A percentile compares a stretch with the other conserved stretches of the same genome.
Evolutionary conservation across 1,284 basidiomycete genomes (phyloP).

Genomic region (Lentinula novae-zelandiae): DNA sequence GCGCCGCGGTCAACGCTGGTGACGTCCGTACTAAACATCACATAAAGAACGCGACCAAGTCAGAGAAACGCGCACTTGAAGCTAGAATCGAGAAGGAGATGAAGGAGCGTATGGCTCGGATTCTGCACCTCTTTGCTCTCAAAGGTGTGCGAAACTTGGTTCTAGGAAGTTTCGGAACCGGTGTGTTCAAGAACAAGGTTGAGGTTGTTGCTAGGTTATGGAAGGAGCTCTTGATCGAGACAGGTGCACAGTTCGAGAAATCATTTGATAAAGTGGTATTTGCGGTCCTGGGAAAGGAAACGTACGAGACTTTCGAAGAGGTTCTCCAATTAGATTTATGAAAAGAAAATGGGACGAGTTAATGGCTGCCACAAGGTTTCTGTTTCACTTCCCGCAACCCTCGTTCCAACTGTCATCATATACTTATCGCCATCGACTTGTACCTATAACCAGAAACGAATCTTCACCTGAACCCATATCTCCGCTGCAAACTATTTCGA

Average conservation of each 20-base stretch:
- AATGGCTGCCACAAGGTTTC: background rate
- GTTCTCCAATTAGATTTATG: conserved; percentile 24
- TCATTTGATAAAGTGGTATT: conserved; percentile 64
- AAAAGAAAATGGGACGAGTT: background rate
- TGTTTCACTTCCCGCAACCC: background rate
- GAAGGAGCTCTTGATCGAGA: conserved; percentile 48
- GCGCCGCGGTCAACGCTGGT: conserved; percentile 67
- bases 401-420: background rate
- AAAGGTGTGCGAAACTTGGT: conserved; percentile 55
- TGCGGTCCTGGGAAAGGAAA: conserved; percentile 53
- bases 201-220: conserved; percentile 52
- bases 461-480: background rate
- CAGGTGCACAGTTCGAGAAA: conserved; percentile 40
- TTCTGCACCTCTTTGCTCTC: conserved; percentile 61
- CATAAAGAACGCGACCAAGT: conserved; percentile 4
- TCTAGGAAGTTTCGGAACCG: conserved; percentile 71
- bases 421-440: background rate
- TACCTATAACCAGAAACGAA: background rate
- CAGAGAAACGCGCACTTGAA: conserved; percentile 25
- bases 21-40: conserved; percentile 36
- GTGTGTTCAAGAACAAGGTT: conserved; percentile 64
- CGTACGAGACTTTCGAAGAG: conserved; percentile 45
- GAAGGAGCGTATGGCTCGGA: conserved; percentile 65
- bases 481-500: background rate
- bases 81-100: conserved; percentile 49